Evolutionary conservation across 176 grass and related monocot species (phyloP).

Genomic region (Areca catechu): DNA sequence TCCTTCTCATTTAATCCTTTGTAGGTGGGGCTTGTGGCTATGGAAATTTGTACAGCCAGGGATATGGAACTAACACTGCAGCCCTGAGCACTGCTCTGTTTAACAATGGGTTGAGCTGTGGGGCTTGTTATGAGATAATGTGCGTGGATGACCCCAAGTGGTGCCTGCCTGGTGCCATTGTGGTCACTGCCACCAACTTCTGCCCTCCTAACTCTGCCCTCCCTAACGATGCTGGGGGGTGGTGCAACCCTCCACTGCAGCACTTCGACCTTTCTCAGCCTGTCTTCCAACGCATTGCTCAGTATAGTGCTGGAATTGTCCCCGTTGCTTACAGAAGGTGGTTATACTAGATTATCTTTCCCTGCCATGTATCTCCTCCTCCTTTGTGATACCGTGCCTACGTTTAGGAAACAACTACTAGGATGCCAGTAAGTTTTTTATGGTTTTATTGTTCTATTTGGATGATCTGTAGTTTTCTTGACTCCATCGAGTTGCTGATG

Average conservation of each 20-base stretch:
- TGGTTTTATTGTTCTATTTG: too few species aligned
- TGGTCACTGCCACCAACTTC: constrained; percentile 66
- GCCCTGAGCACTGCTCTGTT: constrained; percentile 91
- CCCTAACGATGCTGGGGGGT: constrained; percentile 36
- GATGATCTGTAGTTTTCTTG: too few species aligned
- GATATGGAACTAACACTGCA: constrained; percentile 88
- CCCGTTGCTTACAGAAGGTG: constrained; percentile 58
- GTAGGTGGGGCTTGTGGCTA: constrained; percentile 93
- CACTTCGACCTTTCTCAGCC: constrained; percentile 79
- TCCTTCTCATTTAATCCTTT: not conserved
- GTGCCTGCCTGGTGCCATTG: constrained; percentile 33
- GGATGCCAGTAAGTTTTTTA: too few species aligned
- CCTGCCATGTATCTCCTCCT: too few species aligned
- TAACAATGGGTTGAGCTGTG: constrained; percentile 51
- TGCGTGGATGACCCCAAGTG: constrained; percentile 26
- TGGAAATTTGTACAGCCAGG: constrained; percentile 84
- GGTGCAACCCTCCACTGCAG: constrained; percentile 65
- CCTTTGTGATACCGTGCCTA: too few species aligned
- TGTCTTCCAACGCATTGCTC: constrained; percentile 47
- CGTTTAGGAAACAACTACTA: too few species aligned
- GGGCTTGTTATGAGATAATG: constrained; percentile 60
- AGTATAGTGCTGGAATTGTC: constrained; percentile 42
- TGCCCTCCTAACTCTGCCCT: constrained; percentile 63
- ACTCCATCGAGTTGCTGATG: too few species aligned
- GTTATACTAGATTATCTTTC: not conserved